Evolutionary conservation across 257 asterid genomes (phyloP).

Genomic region (Ajuga chamaepitys): DNA sequence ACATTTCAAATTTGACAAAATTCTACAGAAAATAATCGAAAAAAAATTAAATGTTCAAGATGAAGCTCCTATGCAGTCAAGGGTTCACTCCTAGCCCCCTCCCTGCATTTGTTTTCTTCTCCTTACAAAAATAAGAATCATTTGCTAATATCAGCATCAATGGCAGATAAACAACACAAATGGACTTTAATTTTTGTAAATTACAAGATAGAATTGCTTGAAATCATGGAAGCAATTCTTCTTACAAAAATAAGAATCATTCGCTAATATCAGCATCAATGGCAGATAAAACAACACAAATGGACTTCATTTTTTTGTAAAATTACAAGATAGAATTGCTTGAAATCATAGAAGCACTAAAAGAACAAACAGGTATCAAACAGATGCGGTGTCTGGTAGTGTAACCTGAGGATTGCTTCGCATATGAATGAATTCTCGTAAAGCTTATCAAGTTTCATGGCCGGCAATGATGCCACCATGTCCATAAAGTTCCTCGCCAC

Average conservation of each 20-base stretch:
- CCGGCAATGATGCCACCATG: constrained; percentile 97
- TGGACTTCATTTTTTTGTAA: background rate
- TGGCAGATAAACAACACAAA: background rate
- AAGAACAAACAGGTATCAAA: background rate
- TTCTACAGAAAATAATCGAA: background rate
- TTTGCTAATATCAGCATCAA: background rate
- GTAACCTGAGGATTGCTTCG: constrained; percentile 88
- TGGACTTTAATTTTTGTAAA: too few species aligned
- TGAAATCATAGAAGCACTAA: background rate
- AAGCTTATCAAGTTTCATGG: constrained; percentile 82
- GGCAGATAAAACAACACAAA: background rate
- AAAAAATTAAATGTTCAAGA: background rate
- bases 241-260: background rate
- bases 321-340: background rate
- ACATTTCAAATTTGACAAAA: background rate
- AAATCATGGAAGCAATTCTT: too few species aligned
- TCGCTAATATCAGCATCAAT: background rate
- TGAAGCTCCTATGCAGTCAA: background rate
- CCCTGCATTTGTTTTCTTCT: background rate
- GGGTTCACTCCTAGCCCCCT: background rate
- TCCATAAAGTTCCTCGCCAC: constrained; percentile 96
- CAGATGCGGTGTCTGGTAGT: background rate
- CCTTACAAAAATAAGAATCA: background rate
- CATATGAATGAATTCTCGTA: constrained; percentile 85
- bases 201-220: too few species aligned